Base-by-base conservation (phyloP, 371 early-diverging fungal species). In the Circinella minor region DNA sequence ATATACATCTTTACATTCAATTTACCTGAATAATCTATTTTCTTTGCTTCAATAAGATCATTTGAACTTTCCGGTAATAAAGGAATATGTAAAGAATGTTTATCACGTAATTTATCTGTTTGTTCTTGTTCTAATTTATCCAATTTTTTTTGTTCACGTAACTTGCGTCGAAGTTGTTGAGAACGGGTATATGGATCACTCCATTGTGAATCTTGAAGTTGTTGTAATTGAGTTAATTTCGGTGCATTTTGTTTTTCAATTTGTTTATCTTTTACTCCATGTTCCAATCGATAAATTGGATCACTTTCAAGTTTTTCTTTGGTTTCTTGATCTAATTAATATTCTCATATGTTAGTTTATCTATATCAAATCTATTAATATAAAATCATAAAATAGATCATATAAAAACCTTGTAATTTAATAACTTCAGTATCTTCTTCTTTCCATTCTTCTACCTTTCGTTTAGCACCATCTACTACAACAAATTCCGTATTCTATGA, bases 111-210 rank as follows among this genome's bases (percentile, higher is more conserved):
- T 55, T 70, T 81, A 1, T 84, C 76, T 2, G 84, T 70, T 55
- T 87, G 89, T 48, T 86, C 78, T 38, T 78, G 60, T 15, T 76
- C 68, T 11, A 62, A 75, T 60, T 85, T 86, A 7, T 84, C 83
- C 11, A 67, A 70, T 61, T 89, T 90, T 68, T 92, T 93, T 17
- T 90, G 91, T 4, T 77, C 92, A 55, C 96, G 75, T 69, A 95
- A 92, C 60, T 81, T 85, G 61, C 85, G 89, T 17, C 97, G 87
- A 51, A 96, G 68, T 55, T 77, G 75, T 66, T 92, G 90, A 38
- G 94, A 94, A 36, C 83, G 75, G 5, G 87, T 73, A 73, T 93
- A 96, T 0, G 94, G 90, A 75, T 96, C 93, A 51, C 80, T 84
- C 94, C 94, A 95, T 48, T 83, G 86, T 14, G 81, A 67, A n/a